Base-by-base conservation (phyloP, 805 yeast species). In the Brettanomyces custersianus region DNA sequence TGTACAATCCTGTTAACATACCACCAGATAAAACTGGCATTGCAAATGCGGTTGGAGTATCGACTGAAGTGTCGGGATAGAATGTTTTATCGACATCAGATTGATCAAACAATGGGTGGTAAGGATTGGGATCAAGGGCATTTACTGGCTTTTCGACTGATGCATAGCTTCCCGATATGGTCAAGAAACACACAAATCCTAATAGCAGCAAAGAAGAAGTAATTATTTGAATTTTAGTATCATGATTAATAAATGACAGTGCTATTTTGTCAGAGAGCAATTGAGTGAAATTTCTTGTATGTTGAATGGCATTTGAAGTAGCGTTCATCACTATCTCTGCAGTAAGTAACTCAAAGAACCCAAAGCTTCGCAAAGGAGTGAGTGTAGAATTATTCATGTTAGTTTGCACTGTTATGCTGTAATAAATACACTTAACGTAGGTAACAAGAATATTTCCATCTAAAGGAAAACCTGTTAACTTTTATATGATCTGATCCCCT, bases 21-120 rank as follows among this genome's bases (percentile, higher is more conserved):
- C 43, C 35, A 6, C 68, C 67, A 4, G 72, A 69, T 5, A 63
- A 11, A 4, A 74, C 37, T 0, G 81, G 80, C 49, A 72, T 45
- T 4, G 54, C 13, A 4, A 63, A 27, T 0, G 69, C 77, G 13
- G 41, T 31, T 46, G 52, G 49, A 20, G 47, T 49, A 9, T 52
- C 44, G 6, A 40, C 33, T 3, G 39, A 21, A 1, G 46, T 34
- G 5, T 40, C 48, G 11, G 44, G 37, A 4, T 26, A 26, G 5
- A 32, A 35, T 4, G 44, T 40, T 12, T 42, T 27, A 41, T 64
- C 68, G 17, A 51, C 48, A 45, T 67, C 72, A 2, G 63, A 42
- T 13, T 60, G 66, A 44, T 67, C 71, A 44, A 62, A 67, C 29
- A 64, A 38, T 2, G 62, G 63, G 45, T 66, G 68, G 7, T 50